These are phyloP conservation scores for Parascedosporium putredinis DNA, from an alignment of 2,329 filamentous ascomycete species.

Conservation along the genomic window DNA sequence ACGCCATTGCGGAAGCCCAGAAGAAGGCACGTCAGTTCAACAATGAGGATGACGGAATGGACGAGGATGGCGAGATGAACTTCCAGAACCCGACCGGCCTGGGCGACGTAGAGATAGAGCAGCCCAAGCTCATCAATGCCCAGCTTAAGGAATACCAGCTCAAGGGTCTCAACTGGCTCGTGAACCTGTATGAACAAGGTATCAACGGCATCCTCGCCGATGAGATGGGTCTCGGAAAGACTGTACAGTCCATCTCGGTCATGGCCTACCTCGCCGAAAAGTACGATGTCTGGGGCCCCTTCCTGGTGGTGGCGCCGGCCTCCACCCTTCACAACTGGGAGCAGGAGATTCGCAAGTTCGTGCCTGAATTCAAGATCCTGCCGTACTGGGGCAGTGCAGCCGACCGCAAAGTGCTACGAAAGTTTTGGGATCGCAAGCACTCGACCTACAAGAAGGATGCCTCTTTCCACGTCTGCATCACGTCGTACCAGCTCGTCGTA, in stretches of 20 bases:
- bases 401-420: constrained; percentile 90
- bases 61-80: constrained; percentile 96
- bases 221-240: constrained; percentile 99
- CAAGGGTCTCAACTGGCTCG: constrained; percentile 98
- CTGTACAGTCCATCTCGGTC: constrained; percentile 96
- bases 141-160: constrained; percentile 98
- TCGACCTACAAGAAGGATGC: constrained; percentile 90
- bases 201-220: constrained; percentile 99
- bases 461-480: constrained; percentile 90
- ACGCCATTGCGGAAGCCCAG: constrained; percentile 88
- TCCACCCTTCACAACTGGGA: constrained; percentile 99
- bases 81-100: constrained; percentile 97
- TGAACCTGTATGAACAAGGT: constrained; percentile 97
- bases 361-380: constrained; percentile 86
- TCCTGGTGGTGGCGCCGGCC: constrained; percentile 89
- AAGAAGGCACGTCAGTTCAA: constrained; percentile 91
- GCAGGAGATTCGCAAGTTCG: constrained; percentile 92
- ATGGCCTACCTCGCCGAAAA: constrained; percentile 98
- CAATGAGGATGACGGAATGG: constrained; percentile 56
- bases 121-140: constrained; percentile 85
- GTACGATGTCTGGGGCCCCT: constrained; percentile 97
- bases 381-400: constrained; percentile 95
- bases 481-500: constrained; percentile 94
- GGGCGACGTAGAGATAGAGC: constrained; percentile 85
- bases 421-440: constrained; percentile 98